Percentiles rank a stretch among this genome's conserved stretches.
phyloP scores from a whole-genome alignment of 257 asterid genomes.

The Salvia rosmarinus region DNA sequence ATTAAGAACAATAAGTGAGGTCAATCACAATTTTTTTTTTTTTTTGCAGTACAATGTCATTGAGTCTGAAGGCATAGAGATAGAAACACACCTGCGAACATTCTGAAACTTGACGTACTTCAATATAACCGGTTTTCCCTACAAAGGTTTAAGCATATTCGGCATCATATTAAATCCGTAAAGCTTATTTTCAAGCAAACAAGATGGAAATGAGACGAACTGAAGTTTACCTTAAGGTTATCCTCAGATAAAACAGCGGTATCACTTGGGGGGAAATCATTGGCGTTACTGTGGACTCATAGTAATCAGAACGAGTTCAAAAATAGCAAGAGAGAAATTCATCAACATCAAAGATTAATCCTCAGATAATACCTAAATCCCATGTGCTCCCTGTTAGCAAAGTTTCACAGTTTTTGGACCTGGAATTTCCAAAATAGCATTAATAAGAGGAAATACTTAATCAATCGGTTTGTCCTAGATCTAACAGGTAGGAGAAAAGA shows the following conservation, averaged over 20 bases:
- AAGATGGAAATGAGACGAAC: slow-evolving; percentile 15
- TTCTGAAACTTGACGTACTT: slow-evolving; percentile 39
- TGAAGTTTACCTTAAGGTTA: slow-evolving; percentile 73
- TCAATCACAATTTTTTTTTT: not conserved
- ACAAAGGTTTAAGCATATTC: slow-evolving; percentile 18
- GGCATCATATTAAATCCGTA: slow-evolving; percentile 23
- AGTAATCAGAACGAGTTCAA: slow-evolving; percentile 26
- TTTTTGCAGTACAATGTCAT: slow-evolving; percentile 1
- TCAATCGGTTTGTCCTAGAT: slow-evolving; percentile 10
- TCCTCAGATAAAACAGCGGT: slow-evolving; percentile 55
- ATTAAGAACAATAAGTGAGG: slow-evolving; percentile 25
- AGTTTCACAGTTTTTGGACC: slow-evolving; percentile 37
- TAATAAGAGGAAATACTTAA: slow-evolving; percentile 4
- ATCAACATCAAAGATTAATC: not conserved
- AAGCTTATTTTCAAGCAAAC: not conserved
- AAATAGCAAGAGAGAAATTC: slow-evolving; percentile 3
- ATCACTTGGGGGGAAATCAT: slow-evolving; percentile 36
- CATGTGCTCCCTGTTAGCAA: slow-evolving; percentile 40
- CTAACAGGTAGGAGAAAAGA: not conserved
- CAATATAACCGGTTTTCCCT: slow-evolving; percentile 36
- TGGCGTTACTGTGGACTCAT: slow-evolving; percentile 31
- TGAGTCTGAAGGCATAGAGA: slow-evolving; percentile 9
- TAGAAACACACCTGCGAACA: slow-evolving; percentile 34
- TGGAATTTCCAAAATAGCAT: slow-evolving; percentile 14
- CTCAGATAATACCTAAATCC: slow-evolving; percentile 68